These are phyloP conservation scores for Ajuga reptans DNA, from an alignment of 305 asterid species.

Conservation along the genomic window DNA sequence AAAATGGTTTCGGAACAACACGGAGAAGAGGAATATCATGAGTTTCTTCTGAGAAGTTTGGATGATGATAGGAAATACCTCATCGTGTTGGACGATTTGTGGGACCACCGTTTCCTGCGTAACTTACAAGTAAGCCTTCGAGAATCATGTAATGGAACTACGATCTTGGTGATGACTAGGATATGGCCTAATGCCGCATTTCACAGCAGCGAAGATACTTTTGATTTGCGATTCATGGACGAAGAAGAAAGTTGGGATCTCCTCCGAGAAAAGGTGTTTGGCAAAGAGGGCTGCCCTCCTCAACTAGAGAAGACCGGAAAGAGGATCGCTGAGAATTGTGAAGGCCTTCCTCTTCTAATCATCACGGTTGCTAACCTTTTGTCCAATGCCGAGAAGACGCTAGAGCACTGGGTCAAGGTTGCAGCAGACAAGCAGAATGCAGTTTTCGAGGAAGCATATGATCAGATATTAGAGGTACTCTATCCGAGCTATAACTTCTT, in stretches of 20 bases:
- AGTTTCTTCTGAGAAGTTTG: neutral
- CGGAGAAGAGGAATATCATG: neutral
- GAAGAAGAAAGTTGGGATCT: neutral
- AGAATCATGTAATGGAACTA: neutral
- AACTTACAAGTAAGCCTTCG: neutral
- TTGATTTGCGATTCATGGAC: neutral
- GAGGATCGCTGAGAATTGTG: neutral
- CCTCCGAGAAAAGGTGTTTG: neutral
- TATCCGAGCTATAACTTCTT: neutral
- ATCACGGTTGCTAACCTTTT: neutral
- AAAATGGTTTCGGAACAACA: neutral
- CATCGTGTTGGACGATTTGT: neutral
- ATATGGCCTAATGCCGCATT: too few species aligned
- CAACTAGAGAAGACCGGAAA: neutral
- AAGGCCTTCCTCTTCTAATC: neutral
- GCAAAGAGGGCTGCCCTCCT: neutral
- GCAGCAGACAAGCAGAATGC: neutral
- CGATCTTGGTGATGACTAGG: neutral
- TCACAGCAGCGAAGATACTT: neutral
- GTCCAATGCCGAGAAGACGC: neutral
- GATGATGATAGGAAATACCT: neutral
- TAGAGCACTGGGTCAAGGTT: neutral
- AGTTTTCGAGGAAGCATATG: neutral
- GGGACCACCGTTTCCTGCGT: neutral
- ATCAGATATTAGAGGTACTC: neutral